A percentile compares a stretch with the other conserved stretches of the same genome.
Conservation (phyloP, 306 rosid species). For the Psophocarpus tetragonolobus region DNA sequence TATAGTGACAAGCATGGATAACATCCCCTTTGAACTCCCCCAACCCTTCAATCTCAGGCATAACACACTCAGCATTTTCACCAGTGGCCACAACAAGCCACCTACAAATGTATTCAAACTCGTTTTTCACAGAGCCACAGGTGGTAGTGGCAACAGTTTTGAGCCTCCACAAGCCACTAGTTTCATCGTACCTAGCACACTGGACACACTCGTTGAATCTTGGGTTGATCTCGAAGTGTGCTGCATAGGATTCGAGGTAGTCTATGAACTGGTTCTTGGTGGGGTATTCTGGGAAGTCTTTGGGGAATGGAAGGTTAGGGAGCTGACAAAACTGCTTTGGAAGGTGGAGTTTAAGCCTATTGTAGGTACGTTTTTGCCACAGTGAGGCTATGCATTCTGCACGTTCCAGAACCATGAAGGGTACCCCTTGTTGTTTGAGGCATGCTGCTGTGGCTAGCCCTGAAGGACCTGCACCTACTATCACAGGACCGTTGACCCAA, state of each 20-base stretch:
- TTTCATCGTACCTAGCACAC: conserved; percentile 64
- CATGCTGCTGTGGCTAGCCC: conserved; percentile 96
- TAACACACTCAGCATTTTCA: conserved; percentile 85
- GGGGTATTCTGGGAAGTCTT: conserved; percentile 82
- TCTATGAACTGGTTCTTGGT: conserved; percentile 70
- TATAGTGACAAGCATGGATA: conserved; percentile 73
- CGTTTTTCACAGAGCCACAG: conserved; percentile 18
- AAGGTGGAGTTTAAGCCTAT: conserved; percentile 92
- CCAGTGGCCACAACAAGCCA: conserved; percentile 97
- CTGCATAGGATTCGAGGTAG: conserved; percentile 72
- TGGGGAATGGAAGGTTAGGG: conserved; percentile 77
- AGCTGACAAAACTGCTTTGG: conserved; percentile 91
- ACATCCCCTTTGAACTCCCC: conserved; percentile 63
- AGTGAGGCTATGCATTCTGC: conserved; percentile 88
- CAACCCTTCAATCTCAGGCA: conserved; percentile 76
- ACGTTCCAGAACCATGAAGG: conserved; percentile 73
- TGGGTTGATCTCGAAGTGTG: conserved; percentile 64
- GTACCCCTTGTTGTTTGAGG: conserved; percentile 78
- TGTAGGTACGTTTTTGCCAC: conserved; percentile 89
- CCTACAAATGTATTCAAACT: conserved; percentile 74
- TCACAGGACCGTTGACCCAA: conserved; percentile 87
- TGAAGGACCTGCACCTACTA: conserved; percentile 94
- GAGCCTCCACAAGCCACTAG: conserved; percentile 74
- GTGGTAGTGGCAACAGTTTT: conserved; percentile 53
- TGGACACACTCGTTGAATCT: conserved; percentile 74